Evolutionary conservation across 768 basidiomycete genomes (phyloP), one percentile per base, ranked within the genome.

Genomic region (Lentinula aciculospora): DNA sequence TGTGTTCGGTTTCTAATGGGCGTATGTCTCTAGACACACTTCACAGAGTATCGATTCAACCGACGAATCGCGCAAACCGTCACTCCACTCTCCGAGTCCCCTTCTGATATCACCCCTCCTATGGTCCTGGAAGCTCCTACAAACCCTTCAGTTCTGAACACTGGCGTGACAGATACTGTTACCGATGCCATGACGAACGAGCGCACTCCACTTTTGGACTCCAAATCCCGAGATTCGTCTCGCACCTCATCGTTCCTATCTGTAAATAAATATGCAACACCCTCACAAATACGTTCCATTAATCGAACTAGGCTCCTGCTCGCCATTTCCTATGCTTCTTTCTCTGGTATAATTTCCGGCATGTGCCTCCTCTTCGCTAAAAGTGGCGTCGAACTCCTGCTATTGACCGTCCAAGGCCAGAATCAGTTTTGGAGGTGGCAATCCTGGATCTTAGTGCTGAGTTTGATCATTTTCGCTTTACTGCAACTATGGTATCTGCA

Each of bases 341-440:
- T 86, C 53, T 93, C 90, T 3, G 94, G 94, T 0, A 93, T 91
- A 21, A 75, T 96, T 27, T 91, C 88, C 3, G 94, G 94, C 23
- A 89, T 98, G 85, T 96, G 92, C 67, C 74, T 98, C 25, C 77
- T 98, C 15, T 91, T 96, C 61, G 94, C 94, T 15, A 98, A 98
- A 74, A 92, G 92, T 59, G 94, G 92, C 2, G 90, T 94, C 10
- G 93, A 96, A 71, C 76, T 98, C 8, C 76, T 96, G 7, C 73
- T 98, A 58, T 73, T 94, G 32, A 93, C 92, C 0, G 61, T 93
- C 25, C 71, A 78, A 4, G 89, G 89, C 7, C 69, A 85, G 34
- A 92, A 92, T 64, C 91, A 94, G 70, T 92, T 90, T 65, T 86
- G 83, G 81, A 74, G 84, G 54, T 92, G 89, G 89, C 81, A 92